A percentile compares a stretch with the other conserved stretches of the same genome.
Conservation (phyloP, 2,329 filamentous ascomycete species). For the Aspergillus sergii region DNA sequence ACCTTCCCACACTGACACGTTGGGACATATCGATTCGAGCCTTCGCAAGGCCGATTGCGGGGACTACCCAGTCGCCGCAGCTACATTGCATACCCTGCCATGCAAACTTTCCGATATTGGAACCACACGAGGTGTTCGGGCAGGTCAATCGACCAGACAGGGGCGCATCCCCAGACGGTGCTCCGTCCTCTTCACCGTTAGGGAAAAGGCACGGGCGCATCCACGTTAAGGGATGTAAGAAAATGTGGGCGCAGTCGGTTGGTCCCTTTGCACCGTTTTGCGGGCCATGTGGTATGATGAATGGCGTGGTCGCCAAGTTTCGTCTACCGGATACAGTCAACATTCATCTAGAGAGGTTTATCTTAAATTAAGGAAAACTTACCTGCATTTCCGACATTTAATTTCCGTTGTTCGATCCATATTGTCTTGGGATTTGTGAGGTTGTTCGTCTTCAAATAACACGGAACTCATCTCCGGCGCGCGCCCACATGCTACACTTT, state of each 20-base stretch:
- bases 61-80: constrained; percentile 87
- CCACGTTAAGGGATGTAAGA: constrained; percentile 91
- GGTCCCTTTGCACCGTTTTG: constrained; percentile 23
- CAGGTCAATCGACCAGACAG: constrained; percentile 84
- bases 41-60: constrained; percentile 83
- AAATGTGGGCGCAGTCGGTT: constrained; percentile 75
- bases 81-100: constrained; percentile 96
- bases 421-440: constrained; percentile 22
- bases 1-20: constrained; percentile 25
- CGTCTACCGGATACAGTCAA: constrained; percentile 45
- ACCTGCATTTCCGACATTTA: constrained; percentile 88
- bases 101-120: constrained; percentile 87
- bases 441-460: constrained; percentile 67
- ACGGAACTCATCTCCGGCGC: constrained; percentile 76
- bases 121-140: constrained; percentile 74
- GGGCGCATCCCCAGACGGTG: constrained; percentile 65
- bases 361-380: constrained; percentile 42
- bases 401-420: constrained; percentile 57
- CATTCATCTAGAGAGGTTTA: constrained; percentile 1
- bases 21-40: constrained; percentile 76
- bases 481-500: constrained; percentile 71
- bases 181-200: constrained; percentile 20
- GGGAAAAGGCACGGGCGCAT: constrained; percentile 78
- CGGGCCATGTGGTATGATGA: constrained; percentile 66
- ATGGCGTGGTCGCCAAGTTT: constrained; percentile 65